Conservation (phyloP, 805 yeast species). For the Hanseniaspora lindneri region DNA sequence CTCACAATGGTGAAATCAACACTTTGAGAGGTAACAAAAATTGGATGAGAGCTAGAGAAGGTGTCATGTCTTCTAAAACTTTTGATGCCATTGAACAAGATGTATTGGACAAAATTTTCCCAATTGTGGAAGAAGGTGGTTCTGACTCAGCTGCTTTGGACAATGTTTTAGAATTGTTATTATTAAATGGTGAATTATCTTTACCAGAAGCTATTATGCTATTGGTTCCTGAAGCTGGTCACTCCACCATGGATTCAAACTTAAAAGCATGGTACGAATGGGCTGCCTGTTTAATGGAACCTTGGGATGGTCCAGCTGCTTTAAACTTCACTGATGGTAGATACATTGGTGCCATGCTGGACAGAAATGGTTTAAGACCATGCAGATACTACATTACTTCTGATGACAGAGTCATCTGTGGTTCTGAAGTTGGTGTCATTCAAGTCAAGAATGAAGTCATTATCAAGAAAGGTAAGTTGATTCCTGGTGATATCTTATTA, state of each 20-base stretch:
- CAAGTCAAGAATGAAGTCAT: slow-evolving; percentile 74
- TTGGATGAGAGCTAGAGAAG: slow-evolving; percentile 99
- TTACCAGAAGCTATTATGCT: slow-evolving; percentile 96
- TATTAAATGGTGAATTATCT: slow-evolving; percentile 80
- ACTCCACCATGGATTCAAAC: slow-evolving; percentile 87
- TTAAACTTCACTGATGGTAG: slow-evolving; percentile 95
- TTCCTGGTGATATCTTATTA: slow-evolving; percentile 90
- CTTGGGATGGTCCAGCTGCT: slow-evolving; percentile 99
- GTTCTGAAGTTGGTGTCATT: slow-evolving; percentile 95
- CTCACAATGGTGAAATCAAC: slow-evolving; percentile 97
- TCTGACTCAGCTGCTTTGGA: slow-evolving; percentile 97
- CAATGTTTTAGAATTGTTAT: slow-evolving; percentile 83
- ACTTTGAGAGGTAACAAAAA: slow-evolving; percentile 95
- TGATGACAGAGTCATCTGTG: slow-evolving; percentile 93
- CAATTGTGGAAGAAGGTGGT: slow-evolving; percentile 96
- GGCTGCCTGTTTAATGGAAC: slow-evolving; percentile 99
- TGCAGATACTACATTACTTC: slow-evolving; percentile 93
- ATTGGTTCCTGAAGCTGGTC: slow-evolving; percentile 97
- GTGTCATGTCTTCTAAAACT: slow-evolving; percentile 76
- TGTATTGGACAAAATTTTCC: slow-evolving; percentile 79
- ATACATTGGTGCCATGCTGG: slow-evolving; percentile 95
- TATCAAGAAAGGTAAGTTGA: slow-evolving; percentile 82
- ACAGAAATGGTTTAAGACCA: slow-evolving; percentile 94
- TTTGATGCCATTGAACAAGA: slow-evolving; percentile 50
- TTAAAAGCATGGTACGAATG: slow-evolving; percentile 94